Base-by-base conservation (phyloP, 768 basidiomycete species). In the Podaxis sp. region DNA sequence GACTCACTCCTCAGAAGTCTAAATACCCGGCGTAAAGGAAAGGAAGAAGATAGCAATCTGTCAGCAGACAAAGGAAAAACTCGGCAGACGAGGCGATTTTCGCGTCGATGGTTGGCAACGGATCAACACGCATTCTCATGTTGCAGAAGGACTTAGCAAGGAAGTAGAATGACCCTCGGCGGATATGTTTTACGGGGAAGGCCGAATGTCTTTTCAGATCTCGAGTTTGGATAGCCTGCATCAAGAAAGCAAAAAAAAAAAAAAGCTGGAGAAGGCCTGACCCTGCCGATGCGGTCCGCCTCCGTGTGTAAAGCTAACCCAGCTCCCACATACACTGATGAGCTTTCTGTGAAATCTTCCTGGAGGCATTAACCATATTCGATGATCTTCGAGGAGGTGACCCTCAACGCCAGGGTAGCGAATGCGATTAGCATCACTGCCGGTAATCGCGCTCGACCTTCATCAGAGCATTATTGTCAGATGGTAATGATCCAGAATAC, bases 151-250 rank as follows among this genome's bases (percentile, higher is more conserved):
- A 21, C 52, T 44, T 28, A 11, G n/a, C 27, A 36, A 32, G 44
- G 18, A 44, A 48, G 32, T 11, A 27, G 2, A 36, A 48, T 35
- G 42, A 36, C 44, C 18, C 46, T 28, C 55, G 55, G 55, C 55
- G 55, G 55, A 57, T 16, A 57, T 57, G 28, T 40, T 57, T 35
- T 18, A 21, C 55, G 55, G 55, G 21, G 55, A 57, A 48, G 32
- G 35, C 55, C 55, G 55, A 47, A 48, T n/a, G 47, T 5, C 28
- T 47, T 35, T 47, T 28, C 18, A 23, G 44, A 57, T 46, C 32
- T 11, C 32, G 25, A 46, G 32, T 32, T 32, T n/a, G 32, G 47
- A 57, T 48, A 18, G 13, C 44, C 3, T 3, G 16, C 44, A 13
- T 47, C n/a, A 23, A 21, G 28, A 28, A 32, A 32, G 32, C 32